Evolutionary conservation across 176 grass and related monocot species (phyloP).

Genomic region (Bolboschoenus planiculmis): DNA sequence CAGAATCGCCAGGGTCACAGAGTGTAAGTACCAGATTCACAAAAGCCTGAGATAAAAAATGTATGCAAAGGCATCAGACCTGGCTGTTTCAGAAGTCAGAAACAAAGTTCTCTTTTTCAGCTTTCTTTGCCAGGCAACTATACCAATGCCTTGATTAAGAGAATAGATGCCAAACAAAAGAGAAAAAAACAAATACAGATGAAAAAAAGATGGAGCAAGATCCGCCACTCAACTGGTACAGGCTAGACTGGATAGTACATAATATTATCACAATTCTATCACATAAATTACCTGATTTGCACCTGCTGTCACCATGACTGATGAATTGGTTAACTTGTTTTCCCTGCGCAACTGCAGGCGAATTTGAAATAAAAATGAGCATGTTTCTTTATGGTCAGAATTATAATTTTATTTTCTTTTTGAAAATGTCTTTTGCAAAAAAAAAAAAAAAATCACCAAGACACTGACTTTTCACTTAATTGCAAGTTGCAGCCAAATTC

Average conservation of each 20-base stretch:
- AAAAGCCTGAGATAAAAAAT: conserved; percentile 59
- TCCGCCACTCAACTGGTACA: not conserved
- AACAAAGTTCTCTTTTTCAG: not conserved
- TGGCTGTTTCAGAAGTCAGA: not conserved
- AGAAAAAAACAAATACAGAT: not conserved
- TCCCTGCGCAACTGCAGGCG: conserved; percentile 53
- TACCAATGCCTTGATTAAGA: not conserved
- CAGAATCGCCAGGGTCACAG: conserved; percentile 91
- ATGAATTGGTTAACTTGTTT: conserved; percentile 82
- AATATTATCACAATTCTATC: not conserved
- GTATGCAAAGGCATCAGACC: conserved; percentile 19
- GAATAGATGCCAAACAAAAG: not conserved
- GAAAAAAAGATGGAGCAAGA: not conserved
- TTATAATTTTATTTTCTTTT: not conserved
- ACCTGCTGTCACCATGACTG: conserved; percentile 92
- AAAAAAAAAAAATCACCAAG: not conserved
- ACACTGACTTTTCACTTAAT: not conserved
- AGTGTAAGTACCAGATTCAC: conserved; percentile 89
- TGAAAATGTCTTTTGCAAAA: not conserved
- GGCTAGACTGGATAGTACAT: not conserved
- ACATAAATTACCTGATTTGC: conserved; percentile 82
- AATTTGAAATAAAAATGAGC: not conserved
- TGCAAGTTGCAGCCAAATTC: not conserved
- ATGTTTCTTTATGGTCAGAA: not conserved
- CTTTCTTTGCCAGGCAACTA: conserved; percentile 14